These are phyloP conservation scores for Colletotrichum limetticola DNA, from an alignment of 2,329 filamentous ascomycete genomes.

Conservation along the genomic window DNA sequence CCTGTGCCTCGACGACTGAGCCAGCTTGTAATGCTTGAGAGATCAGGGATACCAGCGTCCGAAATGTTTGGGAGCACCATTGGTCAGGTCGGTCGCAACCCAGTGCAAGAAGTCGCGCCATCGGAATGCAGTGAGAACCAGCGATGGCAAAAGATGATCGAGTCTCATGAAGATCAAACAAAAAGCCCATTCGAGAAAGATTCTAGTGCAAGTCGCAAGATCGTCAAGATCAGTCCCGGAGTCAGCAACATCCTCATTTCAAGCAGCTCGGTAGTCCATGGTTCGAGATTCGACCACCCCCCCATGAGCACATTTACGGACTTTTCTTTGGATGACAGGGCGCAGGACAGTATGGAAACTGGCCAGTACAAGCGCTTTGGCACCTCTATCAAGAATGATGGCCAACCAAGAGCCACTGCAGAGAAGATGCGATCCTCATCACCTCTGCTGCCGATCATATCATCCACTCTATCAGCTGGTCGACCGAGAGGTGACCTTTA, in stretches of 20 bases:
- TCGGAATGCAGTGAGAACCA: conserved; percentile 10
- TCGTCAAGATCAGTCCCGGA: conserved; percentile 11
- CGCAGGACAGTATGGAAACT: no score
- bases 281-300: background rate
- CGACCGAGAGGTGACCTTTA: background rate
- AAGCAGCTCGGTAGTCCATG: background rate
- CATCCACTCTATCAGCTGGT: background rate
- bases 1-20: conserved; percentile 31
- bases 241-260: background rate
- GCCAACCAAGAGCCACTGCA: background rate
- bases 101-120: background rate
- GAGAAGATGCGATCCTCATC: background rate
- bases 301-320: background rate
- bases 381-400: background rate
- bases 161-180: background rate
- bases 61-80: conserved; percentile 11
- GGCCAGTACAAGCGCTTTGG: background rate
- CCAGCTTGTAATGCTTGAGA: conserved; percentile 1
- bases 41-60: background rate
- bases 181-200: background rate
- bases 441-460: background rate
- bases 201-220: background rate
- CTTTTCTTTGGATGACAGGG: background rate
- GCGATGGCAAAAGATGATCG: conserved; percentile 12
- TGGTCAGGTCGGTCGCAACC: conserved; percentile 8